These are phyloP conservation scores for Teunomyces pallodes DNA, from an alignment of 805 yeast genomes.

Conservation along the genomic window DNA sequence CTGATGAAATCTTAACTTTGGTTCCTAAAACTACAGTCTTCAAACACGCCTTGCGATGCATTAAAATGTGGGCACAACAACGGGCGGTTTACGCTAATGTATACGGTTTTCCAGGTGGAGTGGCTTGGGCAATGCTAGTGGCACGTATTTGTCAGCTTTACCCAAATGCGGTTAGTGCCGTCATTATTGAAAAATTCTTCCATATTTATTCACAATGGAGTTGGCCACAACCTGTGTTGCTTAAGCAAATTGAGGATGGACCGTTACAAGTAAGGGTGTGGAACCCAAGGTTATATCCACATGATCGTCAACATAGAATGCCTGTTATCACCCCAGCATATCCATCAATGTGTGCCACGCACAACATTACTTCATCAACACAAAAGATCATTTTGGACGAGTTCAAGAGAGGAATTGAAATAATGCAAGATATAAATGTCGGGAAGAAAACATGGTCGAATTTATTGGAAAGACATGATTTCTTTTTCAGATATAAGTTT, in stretches of 20 bases:
- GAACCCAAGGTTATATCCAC: slow-evolving; percentile 91
- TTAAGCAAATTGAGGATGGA: slow-evolving; percentile 94
- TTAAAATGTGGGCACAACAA: slow-evolving; percentile 95
- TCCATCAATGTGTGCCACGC: slow-evolving; percentile 99
- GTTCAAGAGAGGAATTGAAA: slow-evolving; percentile 67
- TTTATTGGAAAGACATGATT: slow-evolving; percentile 74
- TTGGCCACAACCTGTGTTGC: slow-evolving; percentile 97
- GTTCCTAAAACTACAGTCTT: slow-evolving; percentile 94
- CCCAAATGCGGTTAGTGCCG: slow-evolving; percentile 94
- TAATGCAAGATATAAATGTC: slow-evolving; percentile 63
- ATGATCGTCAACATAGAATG: slow-evolving; percentile 89
- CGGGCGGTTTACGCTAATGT: slow-evolving; percentile 93
- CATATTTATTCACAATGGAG: slow-evolving; percentile 84
- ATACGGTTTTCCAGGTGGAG: slow-evolving; percentile 98
- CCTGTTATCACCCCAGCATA: slow-evolving; percentile 98
- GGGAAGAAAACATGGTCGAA: slow-evolving; percentile 73
- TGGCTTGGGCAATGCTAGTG: slow-evolving; percentile 99
- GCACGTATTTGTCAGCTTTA: slow-evolving; percentile 95
- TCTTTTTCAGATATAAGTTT: slow-evolving; percentile 80
- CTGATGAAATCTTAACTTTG: slow-evolving; percentile 84
- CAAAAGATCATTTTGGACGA: slow-evolving; percentile 80
- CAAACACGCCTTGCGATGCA: slow-evolving; percentile 87
- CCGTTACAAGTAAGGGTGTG: slow-evolving; percentile 94
- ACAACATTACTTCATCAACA: slow-evolving; percentile 87
- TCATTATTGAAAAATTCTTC: slow-evolving; percentile 86